phyloP scores from a whole-genome alignment of 108 stramenopile species.

The Fragilaria crotonensis region DNA sequence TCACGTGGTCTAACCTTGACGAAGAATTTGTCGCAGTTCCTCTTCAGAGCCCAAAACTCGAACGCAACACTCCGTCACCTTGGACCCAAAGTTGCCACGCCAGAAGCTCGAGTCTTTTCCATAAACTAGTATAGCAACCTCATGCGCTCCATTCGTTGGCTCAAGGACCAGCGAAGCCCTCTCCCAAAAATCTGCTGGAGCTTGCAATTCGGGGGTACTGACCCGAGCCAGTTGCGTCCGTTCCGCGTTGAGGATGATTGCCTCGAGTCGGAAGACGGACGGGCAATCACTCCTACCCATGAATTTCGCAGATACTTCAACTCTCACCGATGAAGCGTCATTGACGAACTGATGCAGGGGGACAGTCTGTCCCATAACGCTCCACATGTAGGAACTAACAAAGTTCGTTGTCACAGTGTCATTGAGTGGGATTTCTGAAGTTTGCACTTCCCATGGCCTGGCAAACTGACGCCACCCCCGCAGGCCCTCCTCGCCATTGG shows the following conservation, averaged over 20 bases:
- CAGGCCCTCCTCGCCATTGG: slow-evolving; percentile 35
- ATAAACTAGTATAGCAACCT: slow-evolving; percentile 25
- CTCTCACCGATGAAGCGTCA: slow-evolving; percentile 14
- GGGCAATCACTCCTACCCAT: slow-evolving; percentile 65
- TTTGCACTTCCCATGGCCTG: slow-evolving; percentile 32
- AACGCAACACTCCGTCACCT: slow-evolving; percentile 48
- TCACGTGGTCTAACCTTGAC: no score
- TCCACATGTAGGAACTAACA: slow-evolving; percentile 38
- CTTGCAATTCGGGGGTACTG: slow-evolving; percentile 20
- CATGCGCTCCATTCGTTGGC: slow-evolving; percentile 15
- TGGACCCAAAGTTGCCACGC: slow-evolving; percentile 51
- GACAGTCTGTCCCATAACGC: slow-evolving; percentile 47
- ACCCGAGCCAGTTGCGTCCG: slow-evolving; percentile 8
- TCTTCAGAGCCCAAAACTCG: slow-evolving; percentile 36
- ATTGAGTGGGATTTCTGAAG: slow-evolving; percentile 30
- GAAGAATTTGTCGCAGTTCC: no score
- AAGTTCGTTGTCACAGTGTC: slow-evolving; percentile 37
- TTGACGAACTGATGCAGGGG: no score
- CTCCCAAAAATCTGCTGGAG: slow-evolving; percentile 60
- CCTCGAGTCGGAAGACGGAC: slow-evolving; percentile 43
- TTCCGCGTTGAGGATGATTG: slow-evolving; percentile 15
- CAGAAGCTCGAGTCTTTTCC: slow-evolving; percentile 59
- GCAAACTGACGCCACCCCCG: slow-evolving; percentile 29
- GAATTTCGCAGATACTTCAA: slow-evolving; percentile 55
- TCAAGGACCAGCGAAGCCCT: slow-evolving; percentile 27